Evolutionary conservation across 2,329 filamentous ascomycete species (phyloP), one percentile per base, ranked within the genome.

Genomic region (Fusarium sp.): DNA sequence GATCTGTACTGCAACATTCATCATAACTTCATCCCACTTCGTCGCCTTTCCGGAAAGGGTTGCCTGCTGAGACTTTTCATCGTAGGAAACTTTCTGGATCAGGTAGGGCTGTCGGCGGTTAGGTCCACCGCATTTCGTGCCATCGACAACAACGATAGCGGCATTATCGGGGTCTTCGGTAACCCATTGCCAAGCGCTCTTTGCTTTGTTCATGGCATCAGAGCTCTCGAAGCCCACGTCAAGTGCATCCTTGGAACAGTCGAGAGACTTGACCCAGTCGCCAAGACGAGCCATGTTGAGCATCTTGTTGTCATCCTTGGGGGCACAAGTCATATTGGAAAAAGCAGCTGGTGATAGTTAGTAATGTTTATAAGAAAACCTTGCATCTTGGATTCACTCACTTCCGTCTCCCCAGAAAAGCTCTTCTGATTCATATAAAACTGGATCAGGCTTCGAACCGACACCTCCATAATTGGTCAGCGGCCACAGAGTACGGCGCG

Each of bases 221-320:
- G 14, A 10, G 45, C 22, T 49, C 45, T 49, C 34, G 45, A 49
- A 49, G 7, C 45, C 31, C 31, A 49, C 31, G 15, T 49, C 28
- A 38, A 49, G 45, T 22, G 45, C 45, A 49, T n/a, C 17, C 26
- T 49, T 15, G 7, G 45, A 49, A 49, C 45, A 49, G 31, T 49
- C 45, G 45, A 49, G 45, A 38, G 45, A 49, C 36, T 49, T 26
- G 22, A 49, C 45, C 9, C 22, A 49, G 24, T 49, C 45, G 11
- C 45, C 45, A 49, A 49, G 45, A 49, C 45, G 45, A 36, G 45
- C 45, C 45, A 49, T 13, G 45, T 49, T 49, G 45, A 49, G 45
- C 45, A 49, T 49, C 45, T 34, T 49, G 10, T 49, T 49, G 34
- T 49, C 31, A 36, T 49, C 45, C 45, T 38, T 49, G 14, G 45